Evolutionary conservation across 305 asterid genomes (phyloP), one percentile per base, ranked within the genome.

Genomic region (Nicotiana rustica): DNA sequence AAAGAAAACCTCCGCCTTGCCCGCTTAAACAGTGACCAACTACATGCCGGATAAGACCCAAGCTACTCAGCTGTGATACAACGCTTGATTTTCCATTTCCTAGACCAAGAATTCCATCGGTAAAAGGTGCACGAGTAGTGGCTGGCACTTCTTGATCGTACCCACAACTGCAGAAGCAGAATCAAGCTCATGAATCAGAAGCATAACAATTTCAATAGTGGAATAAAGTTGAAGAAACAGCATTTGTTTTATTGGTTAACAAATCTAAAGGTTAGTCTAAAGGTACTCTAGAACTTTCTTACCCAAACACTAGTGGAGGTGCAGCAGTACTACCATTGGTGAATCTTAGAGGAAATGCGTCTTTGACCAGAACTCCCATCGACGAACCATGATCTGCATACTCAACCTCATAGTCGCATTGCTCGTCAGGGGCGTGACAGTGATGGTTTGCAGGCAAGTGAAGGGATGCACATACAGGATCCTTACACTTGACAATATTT

Each of bases 81-180:
- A 96, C 86, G 90, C 97, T 94, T 21, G 97, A 87, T 80, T 92
- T 91, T 60, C 98, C 98, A 13, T 71, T 76, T 64, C 98, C 98
- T 52, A 96, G 97, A 79, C 99, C 99, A 38, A 96, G 97, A 80
- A 96, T 94, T 82, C 98, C 99, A 79, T 96, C 99, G 0, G 97
- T 86, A 83, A 36, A 94, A 67, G 97, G 96, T 67, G 87, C 86
- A 82, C 88, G 88, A 29, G 83, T 52, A 8, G 89, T 57, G 84
- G 87, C 91, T 31, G 86, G 89, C 85, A 92, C 88, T 89, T 92
- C 95, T 91, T 96, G 99, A 84, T 91, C 85, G 87, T 96, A 94
- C 64, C 99, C 99, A 82, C 99, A 96, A 85, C 99, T 96, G 87
- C 77, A 88, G 38, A 47, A 67, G 56, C 13, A 19, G 4, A 81